A percentile compares a stretch with the other conserved stretches of the same genome.
These are phyloP conservation scores for Candida neerlandica DNA, from an alignment of 1,139 yeast genomes.

Conservation along the genomic window DNA sequence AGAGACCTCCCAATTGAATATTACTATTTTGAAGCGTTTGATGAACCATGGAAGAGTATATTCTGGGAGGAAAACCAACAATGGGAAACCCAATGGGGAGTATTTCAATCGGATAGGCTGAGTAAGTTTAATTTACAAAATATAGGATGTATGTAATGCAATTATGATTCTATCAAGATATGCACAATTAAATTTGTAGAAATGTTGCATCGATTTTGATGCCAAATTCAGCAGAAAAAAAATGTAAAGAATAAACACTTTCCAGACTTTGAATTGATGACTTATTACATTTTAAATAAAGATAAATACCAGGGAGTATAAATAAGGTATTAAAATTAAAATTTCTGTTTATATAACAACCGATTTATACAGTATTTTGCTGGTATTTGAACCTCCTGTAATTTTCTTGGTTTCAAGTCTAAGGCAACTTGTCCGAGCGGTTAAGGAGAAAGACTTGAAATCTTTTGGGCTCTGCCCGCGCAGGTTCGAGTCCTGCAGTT, in stretches of 20 bases:
- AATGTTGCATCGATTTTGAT: no score
- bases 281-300: no score
- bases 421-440: conserved; percentile 2
- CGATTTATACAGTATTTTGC: neutral
- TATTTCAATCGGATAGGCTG: conserved; percentile 52
- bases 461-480: conserved; percentile 4
- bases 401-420: neutral
- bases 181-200: no score
- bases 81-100: conserved; percentile 79
- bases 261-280: no score
- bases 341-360: no score
- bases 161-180: neutral
- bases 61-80: conserved; percentile 48
- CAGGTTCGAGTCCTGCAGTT: conserved; percentile 2
- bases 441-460: conserved; percentile 5
- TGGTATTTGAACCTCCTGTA: neutral
- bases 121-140: conserved; percentile 19
- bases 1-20: conserved; percentile 44
- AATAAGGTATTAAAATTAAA: no score
- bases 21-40: conserved; percentile 73
- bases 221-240: neutral
- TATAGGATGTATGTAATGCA: conserved; percentile 21
- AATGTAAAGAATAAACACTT: no score
- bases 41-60: conserved; percentile 68
- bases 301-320: no score